phyloP scores from a whole-genome alignment of 2,329 filamentous ascomycete species.

The Exophiala lecanii-corni region DNA sequence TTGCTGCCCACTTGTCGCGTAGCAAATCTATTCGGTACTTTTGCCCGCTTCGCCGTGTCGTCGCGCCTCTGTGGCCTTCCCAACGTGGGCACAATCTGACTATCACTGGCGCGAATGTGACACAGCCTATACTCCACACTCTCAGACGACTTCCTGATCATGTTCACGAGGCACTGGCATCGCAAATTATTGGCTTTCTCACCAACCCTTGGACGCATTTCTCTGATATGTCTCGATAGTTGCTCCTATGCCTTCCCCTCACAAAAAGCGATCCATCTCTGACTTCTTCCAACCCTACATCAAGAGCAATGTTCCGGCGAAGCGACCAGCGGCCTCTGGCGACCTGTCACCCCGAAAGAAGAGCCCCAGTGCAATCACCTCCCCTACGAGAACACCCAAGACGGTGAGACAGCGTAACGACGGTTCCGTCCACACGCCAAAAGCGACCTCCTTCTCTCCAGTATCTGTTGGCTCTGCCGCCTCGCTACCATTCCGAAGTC shows the following conservation, averaged over 20 bases:
- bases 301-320: constrained; percentile 26
- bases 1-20: constrained; percentile 1
- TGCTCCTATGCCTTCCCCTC: constrained; percentile 14
- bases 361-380: constrained; percentile 3
- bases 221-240: constrained; percentile 8
- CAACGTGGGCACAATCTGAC: too few relatives aligned
- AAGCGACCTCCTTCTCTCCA: constrained; percentile 7
- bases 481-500: constrained; percentile 19
- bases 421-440: constrained; percentile 5
- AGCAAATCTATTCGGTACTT: too few relatives aligned
- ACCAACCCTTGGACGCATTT: not conserved
- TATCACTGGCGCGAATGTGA: too few relatives aligned
- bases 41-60: too few relatives aligned
- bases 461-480: constrained; percentile 10
- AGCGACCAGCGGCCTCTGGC: constrained; percentile 24
- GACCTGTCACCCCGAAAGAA: constrained; percentile 4
- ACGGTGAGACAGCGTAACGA: constrained; percentile 1
- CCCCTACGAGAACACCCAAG: constrained; percentile 10
- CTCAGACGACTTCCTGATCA: too few relatives aligned
- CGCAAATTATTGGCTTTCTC: too few relatives aligned
- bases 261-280: constrained; percentile 17
- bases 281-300: constrained; percentile 45
- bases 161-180: too few relatives aligned
- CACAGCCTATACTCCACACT: not conserved
- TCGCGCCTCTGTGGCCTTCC: too few relatives aligned